phyloP scores from a whole-genome alignment of 805 yeast genomes.

The Metschnikowia vanudenii region DNA sequence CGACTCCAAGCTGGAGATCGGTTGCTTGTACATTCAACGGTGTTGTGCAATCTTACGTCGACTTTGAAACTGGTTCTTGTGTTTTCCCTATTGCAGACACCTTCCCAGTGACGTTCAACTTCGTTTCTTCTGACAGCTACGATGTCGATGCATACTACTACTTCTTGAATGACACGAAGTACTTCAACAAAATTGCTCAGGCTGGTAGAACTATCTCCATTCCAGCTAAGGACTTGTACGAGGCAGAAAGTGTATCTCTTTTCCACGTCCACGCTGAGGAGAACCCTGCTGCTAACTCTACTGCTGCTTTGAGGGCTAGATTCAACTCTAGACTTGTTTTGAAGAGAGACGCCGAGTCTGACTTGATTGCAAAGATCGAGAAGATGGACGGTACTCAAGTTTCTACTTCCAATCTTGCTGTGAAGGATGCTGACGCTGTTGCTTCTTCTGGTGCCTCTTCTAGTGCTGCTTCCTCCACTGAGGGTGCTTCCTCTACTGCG shows the following conservation, averaged over 20 bases:
- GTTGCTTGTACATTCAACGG: conserved; percentile 41
- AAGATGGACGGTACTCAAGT: too few species aligned
- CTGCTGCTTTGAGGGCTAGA: conserved; percentile 42
- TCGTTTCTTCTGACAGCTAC: conserved; percentile 30
- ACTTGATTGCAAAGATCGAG: conserved; percentile 25
- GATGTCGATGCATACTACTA: conserved; percentile 37
- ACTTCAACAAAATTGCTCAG: conserved; percentile 33
- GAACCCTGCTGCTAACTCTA: conserved; percentile 37
- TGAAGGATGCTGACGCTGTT: conserved; percentile 13
- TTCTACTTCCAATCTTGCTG: too few species aligned
- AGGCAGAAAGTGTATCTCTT: conserved; percentile 20
- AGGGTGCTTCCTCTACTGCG: too few species aligned
- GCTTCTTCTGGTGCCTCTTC: conserved; percentile 15
- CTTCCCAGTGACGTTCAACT: conserved; percentile 29
- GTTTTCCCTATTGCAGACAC: conserved; percentile 33
- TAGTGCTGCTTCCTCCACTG: too few species aligned
- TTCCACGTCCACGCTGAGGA: conserved; percentile 30
- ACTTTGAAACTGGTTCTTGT: conserved; percentile 41
- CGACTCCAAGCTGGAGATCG: too few species aligned
- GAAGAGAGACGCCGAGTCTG: conserved; percentile 31
- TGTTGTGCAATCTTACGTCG: conserved; percentile 32
- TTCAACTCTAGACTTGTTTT: conserved; percentile 24
- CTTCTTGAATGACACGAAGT: conserved; percentile 22
- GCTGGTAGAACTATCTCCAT: conserved; percentile 32
- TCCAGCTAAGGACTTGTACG: conserved; percentile 33